phyloP scores from a whole-genome alignment of 345 rosid genomes.

The Citrus glauca region DNA sequence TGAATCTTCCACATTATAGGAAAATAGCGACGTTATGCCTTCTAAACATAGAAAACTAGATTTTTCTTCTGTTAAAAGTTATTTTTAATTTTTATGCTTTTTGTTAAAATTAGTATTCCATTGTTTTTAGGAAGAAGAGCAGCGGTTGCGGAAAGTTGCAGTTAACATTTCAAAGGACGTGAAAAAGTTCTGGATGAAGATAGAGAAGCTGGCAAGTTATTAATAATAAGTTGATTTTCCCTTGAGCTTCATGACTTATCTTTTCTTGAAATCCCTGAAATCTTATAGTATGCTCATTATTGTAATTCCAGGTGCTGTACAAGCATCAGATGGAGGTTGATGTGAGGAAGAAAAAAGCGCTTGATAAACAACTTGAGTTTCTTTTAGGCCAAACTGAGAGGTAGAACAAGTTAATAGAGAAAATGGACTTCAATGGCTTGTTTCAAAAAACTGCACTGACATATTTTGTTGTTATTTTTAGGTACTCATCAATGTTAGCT shows the following conservation, averaged over 20 bases:
- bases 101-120: slow-evolving; percentile 15
- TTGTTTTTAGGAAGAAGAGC: slow-evolving; percentile 86
- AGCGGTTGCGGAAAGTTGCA: slow-evolving; percentile 78
- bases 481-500: slow-evolving; percentile 99
- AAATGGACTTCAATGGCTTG: not conserved
- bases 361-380: slow-evolving; percentile 96
- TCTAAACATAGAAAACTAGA: not conserved
- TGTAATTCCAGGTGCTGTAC: slow-evolving; percentile 73
- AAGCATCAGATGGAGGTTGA: slow-evolving; percentile 94
- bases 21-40: not conserved
- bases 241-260: slow-evolving; percentile 7
- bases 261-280: slow-evolving; percentile 17
- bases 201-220: slow-evolving; percentile 89
- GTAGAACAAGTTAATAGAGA: slow-evolving; percentile 25
- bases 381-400: slow-evolving; percentile 99
- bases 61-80: slow-evolving; percentile 6
- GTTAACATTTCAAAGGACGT: slow-evolving; percentile 90
- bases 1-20: not conserved
- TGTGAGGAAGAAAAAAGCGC: slow-evolving; percentile 93
- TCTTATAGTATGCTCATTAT: slow-evolving; percentile 11
- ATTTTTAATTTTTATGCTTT: not conserved
- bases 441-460: slow-evolving; percentile 8
- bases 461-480: slow-evolving; percentile 20
- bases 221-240: slow-evolving; percentile 13
- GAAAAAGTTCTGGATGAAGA: slow-evolving; percentile 95